Percentiles rank a stretch among this genome's conserved stretches.
Conservation (phyloP, 2,329 filamentous ascomycete genomes). For the Acephala macrosclerotiorum region DNA sequence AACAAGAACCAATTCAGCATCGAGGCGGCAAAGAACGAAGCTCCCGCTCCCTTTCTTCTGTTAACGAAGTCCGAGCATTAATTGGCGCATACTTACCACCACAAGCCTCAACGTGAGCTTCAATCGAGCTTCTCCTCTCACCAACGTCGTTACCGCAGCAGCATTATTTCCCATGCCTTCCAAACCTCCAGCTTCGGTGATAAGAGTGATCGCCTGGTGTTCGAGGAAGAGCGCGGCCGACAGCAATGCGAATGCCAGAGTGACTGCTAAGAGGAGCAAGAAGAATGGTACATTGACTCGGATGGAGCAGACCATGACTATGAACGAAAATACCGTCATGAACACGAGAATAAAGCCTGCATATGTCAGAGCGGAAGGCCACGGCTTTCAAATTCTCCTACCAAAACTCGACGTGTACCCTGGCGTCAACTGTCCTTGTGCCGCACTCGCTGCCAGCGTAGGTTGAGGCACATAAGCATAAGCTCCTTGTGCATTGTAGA, state of each 20-base stretch:
- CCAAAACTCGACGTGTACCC: constrained; percentile 5
- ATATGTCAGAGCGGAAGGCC: neutral
- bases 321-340: constrained; percentile 13
- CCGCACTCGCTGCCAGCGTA: neutral
- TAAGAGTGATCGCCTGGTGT: neutral
- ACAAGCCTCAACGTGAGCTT: constrained; percentile 1
- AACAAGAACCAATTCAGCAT: constrained; percentile 8
- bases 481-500: constrained; percentile 10
- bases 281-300: constrained; percentile 6
- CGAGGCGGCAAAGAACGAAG: constrained; percentile 2
- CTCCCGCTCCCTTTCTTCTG: neutral
- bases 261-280: neutral
- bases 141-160: neutral
- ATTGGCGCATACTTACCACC: neutral
- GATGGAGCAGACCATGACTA: constrained; percentile 1
- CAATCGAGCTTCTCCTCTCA: neutral
- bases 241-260: neutral
- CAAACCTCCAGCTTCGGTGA: neutral
- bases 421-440: neutral
- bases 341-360: constrained; percentile 4
- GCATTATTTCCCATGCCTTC: neutral
- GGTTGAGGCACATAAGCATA: neutral
- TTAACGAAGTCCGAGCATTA: neutral
- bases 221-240: neutral
- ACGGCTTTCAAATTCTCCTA: neutral